Conservation (phyloP, 75 land plant genomes). For the Cryptomeria japonica region DNA sequence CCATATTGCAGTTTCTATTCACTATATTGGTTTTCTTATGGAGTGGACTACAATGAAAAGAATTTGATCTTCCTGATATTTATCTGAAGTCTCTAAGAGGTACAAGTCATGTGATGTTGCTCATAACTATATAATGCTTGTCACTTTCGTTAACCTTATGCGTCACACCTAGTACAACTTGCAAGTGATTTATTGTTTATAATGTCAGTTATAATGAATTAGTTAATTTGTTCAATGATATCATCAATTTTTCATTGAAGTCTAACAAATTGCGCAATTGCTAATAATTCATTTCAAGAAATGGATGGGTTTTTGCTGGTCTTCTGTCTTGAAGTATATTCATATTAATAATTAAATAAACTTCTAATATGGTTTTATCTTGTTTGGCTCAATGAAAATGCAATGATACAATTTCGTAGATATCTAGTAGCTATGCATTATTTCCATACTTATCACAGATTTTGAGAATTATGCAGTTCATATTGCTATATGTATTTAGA, state of each 20-base stretch:
- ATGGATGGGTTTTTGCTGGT: not conserved
- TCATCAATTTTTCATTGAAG: not conserved
- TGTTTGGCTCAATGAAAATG: not conserved
- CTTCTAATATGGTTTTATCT: not conserved
- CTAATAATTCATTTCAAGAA: not conserved
- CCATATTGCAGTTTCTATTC: not conserved
- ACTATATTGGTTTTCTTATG: not conserved
- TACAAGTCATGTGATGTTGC: not conserved
- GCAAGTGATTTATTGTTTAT: not conserved
- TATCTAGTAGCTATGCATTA: too few relatives aligned
- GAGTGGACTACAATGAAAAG: not conserved
- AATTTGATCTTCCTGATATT: not conserved
- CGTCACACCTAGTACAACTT: not conserved
- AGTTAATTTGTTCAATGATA: not conserved
- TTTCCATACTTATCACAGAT: not conserved
- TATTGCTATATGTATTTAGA: not conserved
- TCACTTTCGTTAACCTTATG: not conserved
- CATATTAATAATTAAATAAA: not conserved
- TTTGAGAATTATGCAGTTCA: not conserved
- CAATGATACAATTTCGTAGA: not conserved
- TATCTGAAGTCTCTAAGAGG: not conserved
- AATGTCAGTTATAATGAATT: not conserved
- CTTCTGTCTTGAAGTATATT: not conserved
- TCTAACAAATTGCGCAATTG: not conserved
- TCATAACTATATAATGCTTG: not conserved